Evolutionary conservation across 2,329 filamentous ascomycete genomes (phyloP), one percentile per base, ranked within the genome.

Genomic region (Aureobasidium vineae): DNA sequence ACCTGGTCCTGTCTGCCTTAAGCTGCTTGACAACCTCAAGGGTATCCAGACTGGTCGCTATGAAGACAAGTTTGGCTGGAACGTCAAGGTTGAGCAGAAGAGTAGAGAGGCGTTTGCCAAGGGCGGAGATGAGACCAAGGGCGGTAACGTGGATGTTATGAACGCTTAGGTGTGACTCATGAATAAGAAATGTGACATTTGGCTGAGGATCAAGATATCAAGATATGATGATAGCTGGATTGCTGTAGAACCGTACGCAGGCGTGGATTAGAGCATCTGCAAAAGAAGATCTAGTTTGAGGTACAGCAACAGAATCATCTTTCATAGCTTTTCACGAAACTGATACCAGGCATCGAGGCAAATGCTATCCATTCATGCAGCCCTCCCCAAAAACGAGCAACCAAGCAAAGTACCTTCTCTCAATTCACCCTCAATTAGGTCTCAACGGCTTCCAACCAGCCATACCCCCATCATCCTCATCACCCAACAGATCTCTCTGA

Each of bases 41-140:
- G 92, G 87, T 1, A 92, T 98, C 68, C 94, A 98, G 81, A 84
- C 86, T 43, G 93, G 93, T 33, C 91, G 90, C 78, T 81, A 90
- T 49, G 81, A 89, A 76, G 94, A 98, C 75, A 79, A 81, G 66
- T 90, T 93, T 74, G 87, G 86, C 4, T 97, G 92, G 93, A 84
- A 85, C 56, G 77, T 79, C 69, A 72, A 73, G 54, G 80, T 83
- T 54, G 73, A 70, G 38, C 19, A 43, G 19, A 19, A 31, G 26
- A 52, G 49, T 4, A 52, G 26, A n/a, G 49, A 52, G 26, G 16
- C 15, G 1, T 52, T 31, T 52, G 49, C 15, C 3, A 31, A n/a
- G 7, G 21, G 13, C 3, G 43, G n/a, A 1, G 60, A 41, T n/a
- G 36, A 53, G 47, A 28, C 6, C 1, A 53, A 63, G 16, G 36